Conservation (phyloP, 495 filamentous ascomycete species). For the Penicillium coprophilum region DNA sequence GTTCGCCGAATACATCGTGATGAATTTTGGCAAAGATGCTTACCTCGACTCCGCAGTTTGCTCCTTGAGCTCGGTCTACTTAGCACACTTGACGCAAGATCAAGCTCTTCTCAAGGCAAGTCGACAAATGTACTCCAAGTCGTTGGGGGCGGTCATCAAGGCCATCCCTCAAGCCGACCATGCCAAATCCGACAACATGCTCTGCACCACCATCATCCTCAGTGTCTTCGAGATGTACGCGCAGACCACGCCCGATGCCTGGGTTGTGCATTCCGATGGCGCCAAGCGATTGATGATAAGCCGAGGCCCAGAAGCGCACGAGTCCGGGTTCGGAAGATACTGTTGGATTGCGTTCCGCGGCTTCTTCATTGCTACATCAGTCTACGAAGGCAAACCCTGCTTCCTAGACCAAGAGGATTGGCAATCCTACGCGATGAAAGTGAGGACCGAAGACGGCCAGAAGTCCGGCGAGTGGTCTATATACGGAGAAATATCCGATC, state of each 20-base stretch:
- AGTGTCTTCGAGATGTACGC: slow-evolving; percentile 41
- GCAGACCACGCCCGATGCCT: slow-evolving; percentile 30
- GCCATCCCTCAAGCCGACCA: slow-evolving; percentile 25
- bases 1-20: slow-evolving; percentile 27
- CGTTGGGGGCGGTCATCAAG: slow-evolving; percentile 24
- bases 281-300: slow-evolving; percentile 33
- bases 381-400: slow-evolving; percentile 31
- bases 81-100: slow-evolving; percentile 31
- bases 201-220: slow-evolving; percentile 37
- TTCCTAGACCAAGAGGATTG: slow-evolving; percentile 36
- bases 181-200: slow-evolving; percentile 33
- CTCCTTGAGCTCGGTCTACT: slow-evolving; percentile 33
- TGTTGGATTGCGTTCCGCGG: slow-evolving; percentile 38
- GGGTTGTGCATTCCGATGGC: slow-evolving; percentile 35
- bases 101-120: slow-evolving; percentile 23
- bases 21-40: slow-evolving; percentile 25
- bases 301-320: slow-evolving; percentile 24
- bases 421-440: slow-evolving; percentile 22
- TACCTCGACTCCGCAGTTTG: slow-evolving; percentile 33
- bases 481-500: slow-evolving; percentile 27
- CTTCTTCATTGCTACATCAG: slow-evolving; percentile 31
- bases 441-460: slow-evolving; percentile 29
- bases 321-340: slow-evolving; percentile 25
- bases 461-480: slow-evolving; percentile 27
- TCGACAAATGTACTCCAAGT: slow-evolving; percentile 32